phyloP scores from a whole-genome alignment of 805 yeast genomes.

The Hanseniaspora meyeri region DNA sequence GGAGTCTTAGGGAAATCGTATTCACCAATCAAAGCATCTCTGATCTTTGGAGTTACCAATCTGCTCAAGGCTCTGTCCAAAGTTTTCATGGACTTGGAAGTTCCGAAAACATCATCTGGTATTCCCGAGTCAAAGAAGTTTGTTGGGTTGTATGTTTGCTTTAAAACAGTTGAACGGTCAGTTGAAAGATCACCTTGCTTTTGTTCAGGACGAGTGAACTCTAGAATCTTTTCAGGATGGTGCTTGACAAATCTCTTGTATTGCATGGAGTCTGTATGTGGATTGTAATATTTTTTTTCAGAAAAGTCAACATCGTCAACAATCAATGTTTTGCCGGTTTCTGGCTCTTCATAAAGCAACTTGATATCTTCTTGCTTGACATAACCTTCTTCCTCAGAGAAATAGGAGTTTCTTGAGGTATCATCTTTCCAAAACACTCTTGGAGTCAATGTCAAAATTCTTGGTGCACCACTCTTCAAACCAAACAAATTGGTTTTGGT shows the following conservation, averaged over 20 bases:
- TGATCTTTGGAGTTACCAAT: constrained; percentile 39
- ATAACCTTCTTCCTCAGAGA: constrained; percentile 54
- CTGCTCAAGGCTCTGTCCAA: constrained; percentile 30
- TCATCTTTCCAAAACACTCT: constrained; percentile 59
- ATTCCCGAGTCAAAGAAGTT: constrained; percentile 54
- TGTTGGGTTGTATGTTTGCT: constrained; percentile 63
- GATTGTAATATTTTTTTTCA: constrained; percentile 61
- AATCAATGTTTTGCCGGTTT: constrained; percentile 59
- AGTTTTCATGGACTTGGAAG: constrained; percentile 36
- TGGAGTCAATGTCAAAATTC: constrained; percentile 54
- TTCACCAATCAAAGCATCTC: constrained; percentile 30
- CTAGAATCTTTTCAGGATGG: constrained; percentile 49
- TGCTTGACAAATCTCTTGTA: constrained; percentile 69
- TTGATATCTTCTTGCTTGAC: constrained; percentile 50
- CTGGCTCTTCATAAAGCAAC: constrained; percentile 66
- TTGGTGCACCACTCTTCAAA: constrained; percentile 57
- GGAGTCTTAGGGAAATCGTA: constrained; percentile 58
- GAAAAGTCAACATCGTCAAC: constrained; percentile 55
- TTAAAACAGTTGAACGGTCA: constrained; percentile 43
- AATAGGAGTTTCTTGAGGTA: constrained; percentile 46
- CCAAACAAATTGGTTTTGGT: constrained; percentile 50
- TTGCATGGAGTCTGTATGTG: constrained; percentile 55
- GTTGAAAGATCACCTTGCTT: constrained; percentile 54
- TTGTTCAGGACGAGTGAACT: constrained; percentile 59
- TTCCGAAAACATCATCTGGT: constrained; percentile 38